phyloP scores from a whole-genome alignment of 1,284 basidiomycete genomes.

The Thelephora terrestris region DNA sequence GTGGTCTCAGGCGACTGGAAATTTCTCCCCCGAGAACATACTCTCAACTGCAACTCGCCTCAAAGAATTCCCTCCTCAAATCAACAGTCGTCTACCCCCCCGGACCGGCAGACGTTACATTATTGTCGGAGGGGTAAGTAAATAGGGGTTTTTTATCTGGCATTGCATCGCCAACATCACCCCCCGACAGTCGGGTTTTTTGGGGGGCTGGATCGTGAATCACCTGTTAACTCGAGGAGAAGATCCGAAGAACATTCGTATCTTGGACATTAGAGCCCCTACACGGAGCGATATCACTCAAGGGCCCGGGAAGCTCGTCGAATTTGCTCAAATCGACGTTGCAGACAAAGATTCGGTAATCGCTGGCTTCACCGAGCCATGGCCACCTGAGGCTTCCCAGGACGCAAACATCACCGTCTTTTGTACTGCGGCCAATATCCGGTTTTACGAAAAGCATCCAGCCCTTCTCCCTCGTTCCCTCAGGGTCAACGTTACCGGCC shows the following conservation, averaged over 20 bases:
- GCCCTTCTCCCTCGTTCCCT: conserved; percentile 42
- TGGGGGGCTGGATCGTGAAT: conserved; percentile 67
- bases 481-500: conserved; percentile 54
- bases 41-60: conserved; percentile 26
- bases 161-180: conserved; percentile 1
- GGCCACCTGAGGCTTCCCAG: conserved; percentile 28
- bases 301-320: conserved; percentile 37
- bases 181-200: conserved; percentile 45
- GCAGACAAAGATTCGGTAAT: conserved; percentile 40
- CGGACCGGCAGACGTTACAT: conserved; percentile 48
- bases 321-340: conserved; percentile 50
- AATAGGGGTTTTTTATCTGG: background rate
- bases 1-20: conserved; percentile 6
- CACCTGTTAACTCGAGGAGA: conserved; percentile 61
- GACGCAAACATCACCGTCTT: conserved; percentile 48
- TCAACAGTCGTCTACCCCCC: conserved; percentile 32
- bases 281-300: conserved; percentile 40
- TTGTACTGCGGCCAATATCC: conserved; percentile 65
- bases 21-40: conserved; percentile 35
- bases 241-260: conserved; percentile 50
- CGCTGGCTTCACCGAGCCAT: conserved; percentile 53
- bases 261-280: conserved; percentile 54
- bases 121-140: conserved; percentile 41
- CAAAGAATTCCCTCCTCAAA: conserved; percentile 20
- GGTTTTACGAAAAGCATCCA: conserved; percentile 56